Base-by-base conservation (phyloP, 352 stramenopile species). In the Pythium guiyangense region DNA sequence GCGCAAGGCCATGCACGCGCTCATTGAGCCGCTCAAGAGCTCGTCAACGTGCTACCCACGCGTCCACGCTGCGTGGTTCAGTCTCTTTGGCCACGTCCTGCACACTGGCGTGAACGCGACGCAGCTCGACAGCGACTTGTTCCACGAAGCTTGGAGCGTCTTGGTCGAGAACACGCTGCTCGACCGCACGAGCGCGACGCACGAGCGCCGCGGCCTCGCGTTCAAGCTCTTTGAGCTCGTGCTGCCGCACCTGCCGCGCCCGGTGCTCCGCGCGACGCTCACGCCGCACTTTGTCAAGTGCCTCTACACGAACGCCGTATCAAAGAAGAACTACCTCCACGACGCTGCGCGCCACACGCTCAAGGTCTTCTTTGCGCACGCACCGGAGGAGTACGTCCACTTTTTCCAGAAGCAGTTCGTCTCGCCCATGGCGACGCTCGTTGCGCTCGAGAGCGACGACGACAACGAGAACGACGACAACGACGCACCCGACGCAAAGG, bases 191-290 rank as follows among this genome's bases (percentile, higher is more conserved):
- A 76, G 59, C 8, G 64, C 80, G 40, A 93, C 83, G 20, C 85
- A 95, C 67, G 85, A 92, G 49, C 83, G 85, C 39, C 79, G 86
- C 50, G 83, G 77, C 0, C 63, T 90, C 37, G 85, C 82, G 46
- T 64, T 95, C 53, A 95, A 95, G 69, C 59, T 95, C 47, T 92
- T 95, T 60, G 83, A 93, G 68, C 63, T 90, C 0, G 62, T 92
- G 44, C 62, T 86, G 6, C 70, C 77, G 6, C 60, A 69, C 43
- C 57, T 95, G 35, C 75, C 79, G 8, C 62, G 66, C 3, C 51
- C 75, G 6, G 50, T 86, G 29, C 51, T 92, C 20, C 74, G 77
- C 34, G 63, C 79, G 6, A 84, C 89, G 37, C 67, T 95, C 9
- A 92, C 83, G 39, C 83, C 81, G 10, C 74, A 81, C 34, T 75